A percentile compares a stretch with the other conserved stretches of the same genome.
Evolutionary conservation across 306 rosid species (phyloP).

Genomic region (Delonix regia): DNA sequence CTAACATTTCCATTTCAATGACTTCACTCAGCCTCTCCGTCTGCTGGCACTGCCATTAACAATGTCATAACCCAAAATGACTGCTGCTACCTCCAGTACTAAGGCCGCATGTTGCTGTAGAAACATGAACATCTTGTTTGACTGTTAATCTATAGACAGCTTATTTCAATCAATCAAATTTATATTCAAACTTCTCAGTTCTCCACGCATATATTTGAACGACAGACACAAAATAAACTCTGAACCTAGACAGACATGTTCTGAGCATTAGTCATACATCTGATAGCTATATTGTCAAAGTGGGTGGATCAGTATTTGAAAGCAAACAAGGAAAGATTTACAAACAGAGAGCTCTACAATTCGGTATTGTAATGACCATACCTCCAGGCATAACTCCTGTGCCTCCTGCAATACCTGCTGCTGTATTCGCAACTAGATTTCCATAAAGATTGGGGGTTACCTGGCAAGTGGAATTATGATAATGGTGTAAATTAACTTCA

Average conservation of each 20-base stretch:
- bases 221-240: background rate
- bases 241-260: conserved; percentile 16
- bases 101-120: background rate
- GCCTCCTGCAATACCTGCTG: conserved; percentile 99
- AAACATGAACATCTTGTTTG: conserved; percentile 6
- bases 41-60: conserved; percentile 9
- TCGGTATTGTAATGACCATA: conserved; percentile 32
- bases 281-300: conserved; percentile 6
- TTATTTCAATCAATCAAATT: background rate
- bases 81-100: conserved; percentile 2
- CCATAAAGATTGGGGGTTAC: conserved; percentile 98
- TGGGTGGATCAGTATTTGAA: background rate
- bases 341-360: conserved; percentile 22
- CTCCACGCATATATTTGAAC: background rate
- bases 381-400: conserved; percentile 99
- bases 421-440: conserved; percentile 93
- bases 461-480: conserved; percentile 61
- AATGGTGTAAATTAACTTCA: conserved; percentile 22
- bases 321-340: background rate
- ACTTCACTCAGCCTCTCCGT: conserved; percentile 5
- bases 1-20: background rate
- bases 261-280: background rate
- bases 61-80: conserved; percentile 15
- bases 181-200: conserved; percentile 11
- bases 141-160: conserved; percentile 4